Percentiles rank a stretch among this genome's conserved stretches.
Conservation (phyloP, 495 filamentous ascomycete species). For the Zalerion maritima region DNA sequence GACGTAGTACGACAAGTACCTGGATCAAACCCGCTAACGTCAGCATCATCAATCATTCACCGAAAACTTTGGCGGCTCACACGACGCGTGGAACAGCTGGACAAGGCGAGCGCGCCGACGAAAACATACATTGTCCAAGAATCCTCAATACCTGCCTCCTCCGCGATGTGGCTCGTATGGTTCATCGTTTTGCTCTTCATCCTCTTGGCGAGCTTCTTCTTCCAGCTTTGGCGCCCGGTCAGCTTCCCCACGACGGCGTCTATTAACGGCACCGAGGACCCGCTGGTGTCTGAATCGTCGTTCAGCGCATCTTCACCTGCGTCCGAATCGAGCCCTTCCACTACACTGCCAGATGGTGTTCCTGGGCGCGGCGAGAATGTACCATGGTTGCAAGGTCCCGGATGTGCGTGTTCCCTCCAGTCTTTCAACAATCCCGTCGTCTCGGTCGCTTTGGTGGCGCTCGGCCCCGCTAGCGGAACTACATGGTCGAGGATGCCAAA, state of each 20-base stretch:
- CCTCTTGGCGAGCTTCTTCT: conserved; percentile 17
- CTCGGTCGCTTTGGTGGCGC: conserved; percentile 16
- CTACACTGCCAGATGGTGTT: conserved; percentile 29
- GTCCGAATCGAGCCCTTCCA: conserved; percentile 10
- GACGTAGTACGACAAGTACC: conserved; percentile 88
- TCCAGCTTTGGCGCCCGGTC: conserved; percentile 17
- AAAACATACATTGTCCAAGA: conserved; percentile 38
- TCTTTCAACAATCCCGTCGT: conserved; percentile 27
- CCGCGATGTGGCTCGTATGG: conserved; percentile 46
- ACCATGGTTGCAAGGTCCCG: conserved; percentile 53
- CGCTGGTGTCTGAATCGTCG: conserved; percentile 12
- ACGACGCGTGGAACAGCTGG: not conserved
- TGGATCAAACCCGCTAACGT: conserved; percentile 21
- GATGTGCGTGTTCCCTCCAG: conserved; percentile 22
- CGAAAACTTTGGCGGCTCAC: not conserved
- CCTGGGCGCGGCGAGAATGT: conserved; percentile 60
- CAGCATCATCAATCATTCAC: conserved; percentile 8
- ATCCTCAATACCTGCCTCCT: conserved; percentile 44
- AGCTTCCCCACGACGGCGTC: conserved; percentile 10
- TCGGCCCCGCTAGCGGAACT: conserved; percentile 6
- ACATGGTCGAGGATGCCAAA: conserved; percentile 12
- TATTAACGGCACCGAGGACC: conserved; percentile 5
- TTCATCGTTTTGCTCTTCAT: conserved; percentile 44
- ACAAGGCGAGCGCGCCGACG: not conserved
- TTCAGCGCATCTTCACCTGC: conserved; percentile 4